Percentiles rank a stretch among this genome's conserved stretches.
These are phyloP conservation scores for Teunomyces barrocoloradensis DNA, from an alignment of 805 yeast species.

Conservation along the genomic window DNA sequence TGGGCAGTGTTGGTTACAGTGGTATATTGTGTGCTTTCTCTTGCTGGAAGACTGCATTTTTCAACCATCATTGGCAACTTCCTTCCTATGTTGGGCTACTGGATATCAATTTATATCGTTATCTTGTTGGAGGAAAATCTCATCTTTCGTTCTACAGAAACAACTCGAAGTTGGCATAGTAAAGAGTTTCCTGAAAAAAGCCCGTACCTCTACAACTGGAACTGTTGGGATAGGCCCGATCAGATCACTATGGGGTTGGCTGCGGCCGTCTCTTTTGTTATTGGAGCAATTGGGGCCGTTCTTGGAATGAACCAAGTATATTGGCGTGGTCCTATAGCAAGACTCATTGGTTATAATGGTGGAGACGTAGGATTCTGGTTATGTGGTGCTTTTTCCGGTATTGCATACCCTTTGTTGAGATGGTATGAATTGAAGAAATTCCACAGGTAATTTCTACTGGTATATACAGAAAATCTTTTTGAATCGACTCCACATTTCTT, in stretches of 20 bases:
- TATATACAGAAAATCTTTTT: too few relatives aligned
- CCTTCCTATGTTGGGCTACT: conserved; percentile 88
- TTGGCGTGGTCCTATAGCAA: conserved; percentile 17
- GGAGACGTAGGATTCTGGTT: conserved; percentile 24
- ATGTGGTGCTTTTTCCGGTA: conserved; percentile 16
- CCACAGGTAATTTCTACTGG: conserved; percentile 14
- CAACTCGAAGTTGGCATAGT: conserved; percentile 1
- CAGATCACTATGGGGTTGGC: conserved; percentile 20
- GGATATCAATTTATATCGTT: conserved; percentile 82
- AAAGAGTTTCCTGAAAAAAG: neutral
- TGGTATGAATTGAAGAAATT: conserved; percentile 12
- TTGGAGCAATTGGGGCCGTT: conserved; percentile 20
- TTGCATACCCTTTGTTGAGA: conserved; percentile 14
- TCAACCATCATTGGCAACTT: conserved; percentile 73
- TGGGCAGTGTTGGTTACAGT: conserved; percentile 65
- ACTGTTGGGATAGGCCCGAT: conserved; percentile 26
- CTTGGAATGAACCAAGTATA: conserved; percentile 22
- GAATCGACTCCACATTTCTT: too few relatives aligned
- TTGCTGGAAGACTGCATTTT: conserved; percentile 74
- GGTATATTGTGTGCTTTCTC: conserved; percentile 64
- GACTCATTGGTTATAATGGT: conserved; percentile 13
- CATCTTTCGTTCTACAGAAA: conserved; percentile 50
- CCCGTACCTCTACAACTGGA: conserved; percentile 26
- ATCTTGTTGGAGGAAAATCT: conserved; percentile 68
- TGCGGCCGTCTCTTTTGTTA: conserved; percentile 10